phyloP scores from a whole-genome alignment of 176 grass and related monocot species.

The Poa pratensis region DNA sequence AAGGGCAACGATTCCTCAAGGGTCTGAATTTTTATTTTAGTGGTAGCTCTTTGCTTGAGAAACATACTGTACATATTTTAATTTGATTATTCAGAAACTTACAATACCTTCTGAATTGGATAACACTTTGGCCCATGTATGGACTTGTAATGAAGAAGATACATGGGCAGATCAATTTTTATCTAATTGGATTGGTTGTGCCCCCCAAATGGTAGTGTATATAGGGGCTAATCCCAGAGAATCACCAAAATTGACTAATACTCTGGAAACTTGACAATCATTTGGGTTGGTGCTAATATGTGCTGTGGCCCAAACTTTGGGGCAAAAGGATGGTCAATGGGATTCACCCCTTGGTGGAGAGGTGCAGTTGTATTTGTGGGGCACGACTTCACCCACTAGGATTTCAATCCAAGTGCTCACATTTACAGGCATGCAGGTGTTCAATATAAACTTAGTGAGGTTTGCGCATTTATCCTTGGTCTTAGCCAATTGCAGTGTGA shows the following conservation, averaged over 20 bases:
- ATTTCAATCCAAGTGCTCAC: no score
- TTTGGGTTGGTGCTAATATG: neutral
- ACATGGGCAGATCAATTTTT: neutral
- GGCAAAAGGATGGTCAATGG: neutral
- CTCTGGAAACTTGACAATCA: neutral
- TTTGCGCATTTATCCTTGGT: neutral
- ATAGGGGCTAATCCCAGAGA: neutral
- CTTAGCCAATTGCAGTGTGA: neutral
- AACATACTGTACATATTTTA: neutral
- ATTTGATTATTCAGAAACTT: neutral
- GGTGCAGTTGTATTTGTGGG: neutral
- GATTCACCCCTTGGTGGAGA: neutral
- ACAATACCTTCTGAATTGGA: neutral
- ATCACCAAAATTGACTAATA: neutral
- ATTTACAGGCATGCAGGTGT: neutral
- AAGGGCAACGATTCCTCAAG: neutral
- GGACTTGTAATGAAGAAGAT: neutral
- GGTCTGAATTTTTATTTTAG: neutral
- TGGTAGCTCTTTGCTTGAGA: slow-evolving; percentile 9
- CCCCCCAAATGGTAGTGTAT: neutral
- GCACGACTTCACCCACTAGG: neutral
- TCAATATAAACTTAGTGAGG: slow-evolving; percentile 7
- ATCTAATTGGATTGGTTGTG: neutral
- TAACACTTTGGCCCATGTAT: neutral
- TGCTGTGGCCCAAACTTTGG: neutral